Base-by-base conservation (phyloP, 768 basidiomycete genomes). In the Neoboletus subvelutipes region DNA sequence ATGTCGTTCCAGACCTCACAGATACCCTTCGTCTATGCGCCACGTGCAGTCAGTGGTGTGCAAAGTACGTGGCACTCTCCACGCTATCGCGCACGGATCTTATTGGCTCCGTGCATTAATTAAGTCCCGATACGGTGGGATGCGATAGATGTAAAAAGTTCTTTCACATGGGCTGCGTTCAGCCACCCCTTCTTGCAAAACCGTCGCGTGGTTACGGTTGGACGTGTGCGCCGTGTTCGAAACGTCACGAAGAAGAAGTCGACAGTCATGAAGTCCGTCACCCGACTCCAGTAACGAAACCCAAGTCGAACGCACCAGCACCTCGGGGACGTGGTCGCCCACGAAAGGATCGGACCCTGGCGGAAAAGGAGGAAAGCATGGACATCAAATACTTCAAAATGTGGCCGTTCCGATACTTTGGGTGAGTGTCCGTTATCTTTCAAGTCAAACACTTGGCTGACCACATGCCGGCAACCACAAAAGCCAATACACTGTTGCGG, bases 361-460 rank as follows among this genome's bases (percentile, higher is more conserved):
- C 87, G 3, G 90, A 92, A 65, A 84, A 83, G 63, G 90, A 90
- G 71, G 88, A 89, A 72, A 88, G 81, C 58, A 75, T 87, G 55
- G 81, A 85, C 22, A 85, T 92, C 58, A 92, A 89, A 67, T 88
- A 92, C 73, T 94, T 83, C 76, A 92, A 87, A 71, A 87, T 87
- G 86, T 95, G 89, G 92, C 91, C 87, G 4, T 97, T 95, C 75
- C 82, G 97, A 55, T 99, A 99, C 75, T 98, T 98, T 72, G 94
- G 94, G 94, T 94, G 71, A 73, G 89, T 73, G 22, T 4, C 29
- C 18, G 37, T 55, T 28, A 45, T 50, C 24, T 39, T 53, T 40
- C 20, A 24, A 51, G 31, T 41, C 45, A 39, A 58, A 26, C 33
- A 7, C 24, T 31, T 45, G 59, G 39, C 58, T 65, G 40, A 70